Conservation (phyloP, 2,329 filamentous ascomycete genomes). For the Exophiala mesophila region DNA sequence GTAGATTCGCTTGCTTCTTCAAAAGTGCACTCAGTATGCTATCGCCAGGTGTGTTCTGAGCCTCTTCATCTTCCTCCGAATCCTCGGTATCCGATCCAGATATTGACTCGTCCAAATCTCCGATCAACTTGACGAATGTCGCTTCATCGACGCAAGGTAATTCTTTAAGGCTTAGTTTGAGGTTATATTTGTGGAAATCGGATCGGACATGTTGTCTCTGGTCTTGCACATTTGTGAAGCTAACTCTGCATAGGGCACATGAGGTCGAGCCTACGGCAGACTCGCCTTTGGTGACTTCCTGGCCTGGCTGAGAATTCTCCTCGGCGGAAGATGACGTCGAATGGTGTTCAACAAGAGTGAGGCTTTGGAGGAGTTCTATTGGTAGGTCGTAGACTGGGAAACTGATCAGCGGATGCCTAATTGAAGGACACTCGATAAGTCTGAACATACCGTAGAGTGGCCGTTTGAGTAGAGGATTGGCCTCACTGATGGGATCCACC, state of each 20-base stretch:
- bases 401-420: constrained; percentile 18
- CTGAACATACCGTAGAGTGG: constrained; percentile 45
- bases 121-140: constrained; percentile 83
- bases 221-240: constrained; percentile 68
- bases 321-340: constrained; percentile 18
- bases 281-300: constrained; percentile 27
- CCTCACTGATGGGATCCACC: constrained; percentile 6
- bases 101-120: constrained; percentile 86
- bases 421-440: background rate
- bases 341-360: constrained; percentile 45
- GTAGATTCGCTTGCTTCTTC: constrained; percentile 75
- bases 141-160: constrained; percentile 65
- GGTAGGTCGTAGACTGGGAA: constrained; percentile 75
- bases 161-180: constrained; percentile 83
- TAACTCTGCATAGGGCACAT: constrained; percentile 73
- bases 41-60: constrained; percentile 50
- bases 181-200: constrained; percentile 88
- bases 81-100: constrained; percentile 68
- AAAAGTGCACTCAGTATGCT: constrained; percentile 70
- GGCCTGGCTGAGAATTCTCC: background rate
- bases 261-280: constrained; percentile 57
- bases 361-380: constrained; percentile 62
- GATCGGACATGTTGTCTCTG: constrained; percentile 83
- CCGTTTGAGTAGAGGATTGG: constrained; percentile 37
- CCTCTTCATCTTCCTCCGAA: constrained; percentile 56